phyloP scores from a whole-genome alignment of 1,284 basidiomycete genomes.

The Tetrapyrgos nigripes region DNA sequence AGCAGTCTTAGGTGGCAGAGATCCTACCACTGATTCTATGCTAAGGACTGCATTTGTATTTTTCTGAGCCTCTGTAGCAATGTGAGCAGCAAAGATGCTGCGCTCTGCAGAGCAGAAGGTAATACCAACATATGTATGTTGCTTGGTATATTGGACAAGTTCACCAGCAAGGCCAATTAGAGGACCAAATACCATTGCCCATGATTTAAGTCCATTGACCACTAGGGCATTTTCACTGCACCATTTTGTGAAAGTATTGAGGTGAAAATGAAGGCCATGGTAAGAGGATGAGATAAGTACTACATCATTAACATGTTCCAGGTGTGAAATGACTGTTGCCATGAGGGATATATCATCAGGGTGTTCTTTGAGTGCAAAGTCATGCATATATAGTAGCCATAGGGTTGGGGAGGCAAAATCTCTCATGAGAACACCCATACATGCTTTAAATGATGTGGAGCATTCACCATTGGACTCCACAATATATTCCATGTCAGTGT shows the following conservation, averaged over 20 bases:
- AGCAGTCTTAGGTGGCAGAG: too few relatives aligned
- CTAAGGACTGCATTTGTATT: too few relatives aligned
- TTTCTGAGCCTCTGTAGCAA: too few relatives aligned
- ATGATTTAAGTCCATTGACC: too few relatives aligned
- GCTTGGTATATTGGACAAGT: not conserved
- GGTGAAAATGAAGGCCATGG: slow-evolving; percentile 19
- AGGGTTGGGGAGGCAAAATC: slow-evolving; percentile 19
- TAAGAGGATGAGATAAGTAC: slow-evolving; percentile 30
- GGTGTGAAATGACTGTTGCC: slow-evolving; percentile 24
- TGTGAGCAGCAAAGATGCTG: slow-evolving; percentile 7
- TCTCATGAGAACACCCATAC: slow-evolving; percentile 11
- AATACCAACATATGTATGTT: slow-evolving; percentile 16
- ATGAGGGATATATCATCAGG: slow-evolving; percentile 26
- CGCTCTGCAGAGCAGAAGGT: not conserved
- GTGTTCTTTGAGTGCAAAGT: slow-evolving; percentile 8
- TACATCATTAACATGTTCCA: slow-evolving; percentile 39
- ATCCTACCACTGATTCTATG: too few relatives aligned
- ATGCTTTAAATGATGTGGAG: slow-evolving; percentile 6
- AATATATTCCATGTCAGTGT: slow-evolving; percentile 7
- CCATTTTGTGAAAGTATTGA: too few relatives aligned
- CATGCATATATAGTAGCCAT: slow-evolving; percentile 18
- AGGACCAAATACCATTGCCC: too few relatives aligned
- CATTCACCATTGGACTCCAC: slow-evolving; percentile 10
- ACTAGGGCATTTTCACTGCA: too few relatives aligned
- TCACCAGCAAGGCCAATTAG: not conserved